phyloP scores from a whole-genome alignment of 2,329 filamentous ascomycete species.

The Penicillium fuscoglaucum region DNA sequence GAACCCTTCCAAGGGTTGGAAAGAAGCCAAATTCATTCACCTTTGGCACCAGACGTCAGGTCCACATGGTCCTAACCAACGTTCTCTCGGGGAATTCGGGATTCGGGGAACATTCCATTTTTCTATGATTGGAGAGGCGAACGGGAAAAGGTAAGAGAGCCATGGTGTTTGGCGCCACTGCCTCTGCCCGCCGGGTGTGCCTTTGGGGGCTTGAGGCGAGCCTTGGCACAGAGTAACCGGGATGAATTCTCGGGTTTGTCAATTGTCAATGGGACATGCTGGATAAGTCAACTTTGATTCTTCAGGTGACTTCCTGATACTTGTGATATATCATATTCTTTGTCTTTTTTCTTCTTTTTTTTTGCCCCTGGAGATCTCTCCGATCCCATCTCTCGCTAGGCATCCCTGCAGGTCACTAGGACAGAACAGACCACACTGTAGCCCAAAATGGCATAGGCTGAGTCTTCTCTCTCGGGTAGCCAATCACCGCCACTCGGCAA shows the following conservation, averaged over 20 bases:
- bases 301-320: not conserved
- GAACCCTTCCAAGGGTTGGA: not conserved
- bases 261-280: not conserved
- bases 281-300: constrained; percentile 3
- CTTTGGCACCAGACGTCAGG: constrained; percentile 1
- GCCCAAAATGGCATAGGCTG: not conserved
- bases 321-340: not conserved
- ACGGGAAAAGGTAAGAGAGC: not conserved
- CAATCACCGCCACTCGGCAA: constrained; percentile 5
- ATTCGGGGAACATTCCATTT: constrained; percentile 3
- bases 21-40: not conserved
- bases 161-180: not conserved
- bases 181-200: not conserved
- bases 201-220: not conserved
- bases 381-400: constrained; percentile 5
- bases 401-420: constrained; percentile 6
- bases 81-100: constrained; percentile 1
- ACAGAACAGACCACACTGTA: not conserved
- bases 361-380: constrained; percentile 4
- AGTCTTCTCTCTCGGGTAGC: not conserved
- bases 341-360: not conserved
- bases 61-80: constrained; percentile 9
- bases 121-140: not conserved
- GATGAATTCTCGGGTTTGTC: not conserved
- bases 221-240: constrained; percentile 1